These are phyloP conservation scores for Beauveria medogensis DNA, from an alignment of 2,329 filamentous ascomycete species.

Conservation along the genomic window DNA sequence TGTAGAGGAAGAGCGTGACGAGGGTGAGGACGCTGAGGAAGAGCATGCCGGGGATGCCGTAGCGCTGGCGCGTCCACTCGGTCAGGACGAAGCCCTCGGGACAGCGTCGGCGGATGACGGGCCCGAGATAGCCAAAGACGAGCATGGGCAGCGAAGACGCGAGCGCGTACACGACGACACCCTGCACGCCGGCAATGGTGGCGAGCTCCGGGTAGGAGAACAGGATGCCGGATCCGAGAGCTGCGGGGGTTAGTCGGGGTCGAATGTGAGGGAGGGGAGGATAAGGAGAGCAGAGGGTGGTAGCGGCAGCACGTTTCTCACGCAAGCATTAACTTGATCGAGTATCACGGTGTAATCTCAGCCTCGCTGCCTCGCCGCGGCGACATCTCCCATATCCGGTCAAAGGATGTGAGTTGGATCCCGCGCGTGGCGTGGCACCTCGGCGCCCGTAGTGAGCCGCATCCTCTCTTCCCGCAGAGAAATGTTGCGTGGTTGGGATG, in stretches of 20 bases:
- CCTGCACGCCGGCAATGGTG: slow-evolving; percentile 71
- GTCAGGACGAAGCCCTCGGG: slow-evolving; percentile 79
- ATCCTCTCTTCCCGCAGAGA: slow-evolving; percentile 29
- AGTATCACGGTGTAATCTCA: slow-evolving; percentile 96
- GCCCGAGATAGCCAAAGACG: slow-evolving; percentile 65
- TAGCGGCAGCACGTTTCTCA: slow-evolving; percentile 94
- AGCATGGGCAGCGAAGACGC: slow-evolving; percentile 65
- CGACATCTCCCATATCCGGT: slow-evolving; percentile 29
- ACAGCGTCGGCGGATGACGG: slow-evolving; percentile 70
- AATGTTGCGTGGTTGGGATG: neutral
- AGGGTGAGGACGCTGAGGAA: slow-evolving; percentile 73
- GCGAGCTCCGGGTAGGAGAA: slow-evolving; percentile 77
- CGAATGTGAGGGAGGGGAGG: slow-evolving; percentile 1
- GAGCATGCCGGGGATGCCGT: slow-evolving; percentile 59
- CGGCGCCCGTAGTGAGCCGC: slow-evolving; percentile 82
- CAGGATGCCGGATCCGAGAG: slow-evolving; percentile 74
- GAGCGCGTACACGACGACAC: slow-evolving; percentile 67
- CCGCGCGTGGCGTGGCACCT: slow-evolving; percentile 40
- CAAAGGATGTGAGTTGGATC: slow-evolving; percentile 43
- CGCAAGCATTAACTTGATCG: slow-evolving; percentile 99
- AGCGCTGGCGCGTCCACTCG: slow-evolving; percentile 75
- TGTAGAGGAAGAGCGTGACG: slow-evolving; percentile 77
- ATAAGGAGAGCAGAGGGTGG: slow-evolving; percentile 31
- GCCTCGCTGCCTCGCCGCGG: slow-evolving; percentile 50
- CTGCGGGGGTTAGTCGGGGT: slow-evolving; percentile 45